These are phyloP conservation scores for Acanthamoeba castellanii DNA, from an alignment of 208 protist genomes.

Conservation along the genomic window DNA sequence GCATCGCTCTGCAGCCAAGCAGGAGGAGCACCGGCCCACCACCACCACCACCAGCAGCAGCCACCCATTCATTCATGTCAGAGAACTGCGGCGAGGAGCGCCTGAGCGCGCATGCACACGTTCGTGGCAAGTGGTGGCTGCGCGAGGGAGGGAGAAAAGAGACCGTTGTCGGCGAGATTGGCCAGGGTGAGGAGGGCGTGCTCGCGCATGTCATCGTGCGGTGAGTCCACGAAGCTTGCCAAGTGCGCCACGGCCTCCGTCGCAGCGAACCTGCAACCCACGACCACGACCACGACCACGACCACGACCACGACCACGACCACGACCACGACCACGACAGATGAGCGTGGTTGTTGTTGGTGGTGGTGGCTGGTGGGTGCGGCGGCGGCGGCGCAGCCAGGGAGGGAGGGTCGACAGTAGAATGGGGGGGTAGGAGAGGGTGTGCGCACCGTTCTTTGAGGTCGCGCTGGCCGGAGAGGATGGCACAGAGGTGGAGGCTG, in stretches of 20 bases:
- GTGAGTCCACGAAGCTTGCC: neutral
- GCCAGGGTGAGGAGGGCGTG: neutral
- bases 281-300: neutral
- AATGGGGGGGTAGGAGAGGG: neutral
- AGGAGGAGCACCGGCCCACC: no score
- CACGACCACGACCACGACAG: no score
- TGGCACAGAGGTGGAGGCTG: neutral
- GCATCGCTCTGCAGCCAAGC: neutral
- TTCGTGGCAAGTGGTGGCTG: neutral
- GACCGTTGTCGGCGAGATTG: conserved; percentile 30
- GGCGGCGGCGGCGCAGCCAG: no score
- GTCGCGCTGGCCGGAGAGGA: neutral
- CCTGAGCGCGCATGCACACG: neutral
- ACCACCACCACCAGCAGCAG: no score
- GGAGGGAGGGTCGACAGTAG: neutral
- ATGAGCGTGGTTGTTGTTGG: no score
- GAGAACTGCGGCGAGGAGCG: no score
- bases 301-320: no score
- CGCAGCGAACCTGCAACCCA: neutral
- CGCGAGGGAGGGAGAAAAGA: neutral
- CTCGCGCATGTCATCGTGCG: neutral
- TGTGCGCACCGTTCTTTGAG: neutral
- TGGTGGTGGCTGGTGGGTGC: no score
- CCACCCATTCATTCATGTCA: neutral
- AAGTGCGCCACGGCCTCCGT: neutral